Conservation (phyloP, 768 basidiomycete species). For the Termitomyces eurrhizus region DNA sequence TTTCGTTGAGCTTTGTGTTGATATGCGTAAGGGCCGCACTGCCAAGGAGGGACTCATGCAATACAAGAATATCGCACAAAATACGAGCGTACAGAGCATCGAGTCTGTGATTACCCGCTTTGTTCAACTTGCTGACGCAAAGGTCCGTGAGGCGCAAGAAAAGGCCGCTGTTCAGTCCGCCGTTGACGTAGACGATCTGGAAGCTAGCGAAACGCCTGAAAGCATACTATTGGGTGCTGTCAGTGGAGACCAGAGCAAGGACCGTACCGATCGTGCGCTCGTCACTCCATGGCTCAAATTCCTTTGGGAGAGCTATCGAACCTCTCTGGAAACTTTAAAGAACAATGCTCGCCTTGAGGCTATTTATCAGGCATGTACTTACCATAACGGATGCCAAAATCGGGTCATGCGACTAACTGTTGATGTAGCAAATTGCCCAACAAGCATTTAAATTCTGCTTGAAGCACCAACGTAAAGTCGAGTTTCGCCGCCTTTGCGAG, state of each 20-base stretch:
- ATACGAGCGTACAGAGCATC: constrained; percentile 85
- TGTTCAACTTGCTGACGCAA: constrained; percentile 73
- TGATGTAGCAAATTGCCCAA: constrained; percentile 81
- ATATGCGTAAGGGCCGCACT: constrained; percentile 88
- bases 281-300: constrained; percentile 98
- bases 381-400: background rate
- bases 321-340: constrained; percentile 91
- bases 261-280: constrained; percentile 89
- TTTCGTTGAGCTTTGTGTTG: constrained; percentile 94
- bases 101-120: constrained; percentile 89
- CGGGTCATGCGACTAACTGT: constrained; percentile 2
- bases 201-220: constrained; percentile 93
- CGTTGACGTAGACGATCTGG: constrained; percentile 90
- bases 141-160: constrained; percentile 83
- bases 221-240: constrained; percentile 89
- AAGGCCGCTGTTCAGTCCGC: constrained; percentile 75
- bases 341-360: constrained; percentile 90
- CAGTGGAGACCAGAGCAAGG: constrained; percentile 85
- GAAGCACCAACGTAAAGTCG: constrained; percentile 89
- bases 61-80: constrained; percentile 98
- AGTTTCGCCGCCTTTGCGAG: constrained; percentile 95
- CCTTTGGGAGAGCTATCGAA: constrained; percentile 98
- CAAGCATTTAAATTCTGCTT: constrained; percentile 98
- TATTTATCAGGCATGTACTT: constrained; percentile 80
- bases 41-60: constrained; percentile 96